Evolutionary conservation across 495 filamentous ascomycete genomes (phyloP), one percentile per base, ranked within the genome.

Genomic region (Articulospora tetracladia): DNA sequence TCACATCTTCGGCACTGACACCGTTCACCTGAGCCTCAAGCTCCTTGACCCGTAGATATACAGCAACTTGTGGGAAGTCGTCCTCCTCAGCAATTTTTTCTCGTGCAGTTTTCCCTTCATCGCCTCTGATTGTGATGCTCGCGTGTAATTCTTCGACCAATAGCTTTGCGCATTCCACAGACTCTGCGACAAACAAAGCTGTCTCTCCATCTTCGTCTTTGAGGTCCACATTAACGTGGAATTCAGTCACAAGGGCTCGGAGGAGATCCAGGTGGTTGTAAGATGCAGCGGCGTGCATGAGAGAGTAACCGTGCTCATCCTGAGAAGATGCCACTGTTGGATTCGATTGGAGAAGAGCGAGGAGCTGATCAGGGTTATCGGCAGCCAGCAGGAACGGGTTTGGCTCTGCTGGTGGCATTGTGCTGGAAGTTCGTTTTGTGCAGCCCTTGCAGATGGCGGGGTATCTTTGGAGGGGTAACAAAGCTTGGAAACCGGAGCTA

Each of bases 191-290:
- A 64, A 96, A 98, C 3, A 98, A 79, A 20, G 93, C 88, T 8
- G 93, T 97, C 72, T 98, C 94, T 52, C 85, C 86, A 69, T 98
- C 94, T 69, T 93, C 86, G 66, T 97, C 94, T 54, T 79, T 78
- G 44, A 97, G 73, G 68, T 97, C 88, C 28, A 89, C 83, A 59
- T 91, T 74, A 11, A 91, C 91, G 23, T 86, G 74, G 72, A 90
- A 92, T 15, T 89, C 89, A 30, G 79, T 76, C n/a, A 95, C 81
- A 1, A 98, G 83, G 0, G 84, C 73, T 46, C 87, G 87, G 8
- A 97, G 83, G 25, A 98, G 86, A 54, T 87, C 83, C 30, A 87
- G 73, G 63, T 97, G 91, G 68, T 85, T 87, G 79, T 98, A 98
- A 61, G 93, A 97, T 28, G 88, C 83, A 7, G 93, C 90, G 23